Evolutionary conservation across 768 basidiomycete species (phyloP).

Genomic region (Tricholoma furcatifolium): DNA sequence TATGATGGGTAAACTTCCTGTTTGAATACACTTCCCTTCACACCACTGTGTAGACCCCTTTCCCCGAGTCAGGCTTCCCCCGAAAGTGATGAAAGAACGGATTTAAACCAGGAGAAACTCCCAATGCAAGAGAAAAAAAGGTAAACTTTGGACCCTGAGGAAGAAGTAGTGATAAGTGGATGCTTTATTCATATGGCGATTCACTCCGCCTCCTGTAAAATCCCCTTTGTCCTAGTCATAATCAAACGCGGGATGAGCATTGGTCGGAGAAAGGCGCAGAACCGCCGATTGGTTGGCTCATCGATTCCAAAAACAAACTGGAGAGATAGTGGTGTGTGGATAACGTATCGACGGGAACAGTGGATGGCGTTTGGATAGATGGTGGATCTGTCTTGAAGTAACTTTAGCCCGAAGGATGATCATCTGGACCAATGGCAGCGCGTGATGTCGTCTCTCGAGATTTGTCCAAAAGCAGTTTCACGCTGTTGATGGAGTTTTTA

Average conservation of each 20-base stretch:
- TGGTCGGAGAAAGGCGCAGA: too few species aligned
- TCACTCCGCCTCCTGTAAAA: neutral
- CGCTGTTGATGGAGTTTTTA: conserved; percentile 64
- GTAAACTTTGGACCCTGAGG: too few species aligned
- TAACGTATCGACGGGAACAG: neutral
- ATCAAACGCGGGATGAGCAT: too few species aligned
- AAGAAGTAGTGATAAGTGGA: too few species aligned
- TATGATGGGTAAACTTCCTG: neutral
- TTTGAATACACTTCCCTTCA: neutral
- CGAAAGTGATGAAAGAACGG: neutral
- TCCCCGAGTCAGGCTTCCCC: conserved; percentile 8
- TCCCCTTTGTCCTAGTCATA: too few species aligned
- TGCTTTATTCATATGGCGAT: too few species aligned
- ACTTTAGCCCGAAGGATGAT: neutral
- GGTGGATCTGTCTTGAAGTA: neutral
- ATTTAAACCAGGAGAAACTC: too few species aligned
- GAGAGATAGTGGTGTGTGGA: neutral
- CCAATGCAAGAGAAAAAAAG: too few species aligned
- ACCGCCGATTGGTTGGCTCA: neutral
- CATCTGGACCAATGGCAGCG: neutral
- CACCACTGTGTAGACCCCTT: neutral
- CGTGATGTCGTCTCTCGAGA: conserved; percentile 1
- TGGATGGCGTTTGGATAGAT: neutral
- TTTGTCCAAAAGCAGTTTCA: conserved; percentile 56
- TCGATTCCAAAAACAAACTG: neutral